Evolutionary conservation across 1,284 basidiomycete species (phyloP), one percentile per base, ranked within the genome.

Genomic region (Heimioporus retisporus): DNA sequence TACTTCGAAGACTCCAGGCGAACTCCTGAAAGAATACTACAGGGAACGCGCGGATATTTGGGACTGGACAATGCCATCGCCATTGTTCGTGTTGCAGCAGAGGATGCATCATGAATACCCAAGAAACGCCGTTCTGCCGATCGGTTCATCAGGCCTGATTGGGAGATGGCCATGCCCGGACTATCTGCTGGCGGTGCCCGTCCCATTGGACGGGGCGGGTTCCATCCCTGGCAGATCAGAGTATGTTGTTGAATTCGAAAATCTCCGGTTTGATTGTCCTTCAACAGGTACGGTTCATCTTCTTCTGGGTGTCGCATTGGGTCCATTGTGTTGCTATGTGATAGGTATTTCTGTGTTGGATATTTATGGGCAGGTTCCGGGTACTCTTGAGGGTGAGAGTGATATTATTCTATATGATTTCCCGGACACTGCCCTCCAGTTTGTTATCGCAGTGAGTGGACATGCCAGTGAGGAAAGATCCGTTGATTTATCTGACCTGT

Each of bases 391-490:
- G 40, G 59, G 50, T 19, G 51, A 10, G 4, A 19, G 23, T 6
- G 40, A 53, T 21, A 28, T 43, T 55, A 42, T 55, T 14, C 19
- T 60, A 19, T 35, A 28, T 28, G 21, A 6, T 28, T 6, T 54
- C 21, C 40, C 19, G 28, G 40, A 40, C 16, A 28, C 15, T 15
- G 18, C 14, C 40, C 13, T 63, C 2, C 21, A 28, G 2, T 55
- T 70, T 21, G 6, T 60, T 2, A 63, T 75, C 13, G 25, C 58
- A 3, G 72, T 71, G 54, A 65, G 72, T 57, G 16, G 3, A 1
- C 6, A 8, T 2, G 28, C 28, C 28, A 28, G 28, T 2, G 10
- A 21, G n/a, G 50, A 11, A 11, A 31, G 18, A 7, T 15, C 19
- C 15, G 13, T 28, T 3, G 7, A 40, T 1, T 19, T 21, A 28